Evolutionary conservation across 306 rosid species (phyloP).

Genomic region (Prunus padus): DNA sequence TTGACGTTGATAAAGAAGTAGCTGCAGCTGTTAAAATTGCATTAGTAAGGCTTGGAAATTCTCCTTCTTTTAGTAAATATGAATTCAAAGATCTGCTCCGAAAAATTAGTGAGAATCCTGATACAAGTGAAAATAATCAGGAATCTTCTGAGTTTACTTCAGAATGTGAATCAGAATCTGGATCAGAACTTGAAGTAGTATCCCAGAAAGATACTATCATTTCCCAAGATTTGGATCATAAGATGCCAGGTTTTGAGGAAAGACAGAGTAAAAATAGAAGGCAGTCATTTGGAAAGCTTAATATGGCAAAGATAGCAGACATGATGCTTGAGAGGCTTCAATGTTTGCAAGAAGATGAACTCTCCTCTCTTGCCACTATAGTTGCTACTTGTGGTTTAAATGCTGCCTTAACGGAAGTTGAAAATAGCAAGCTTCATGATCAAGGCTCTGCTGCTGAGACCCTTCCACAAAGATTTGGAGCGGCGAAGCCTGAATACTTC

Average conservation of each 20-base stretch:
- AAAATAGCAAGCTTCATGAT: conserved; percentile 51
- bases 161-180: conserved; percentile 61
- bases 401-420: conserved; percentile 78
- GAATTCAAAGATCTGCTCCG: conserved; percentile 70
- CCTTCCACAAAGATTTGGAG: conserved; percentile 46
- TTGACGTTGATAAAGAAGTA: conserved; percentile 87
- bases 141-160: conserved; percentile 47
- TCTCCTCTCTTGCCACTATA: conserved; percentile 88
- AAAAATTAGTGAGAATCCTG: conserved; percentile 86
- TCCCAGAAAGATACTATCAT: conserved; percentile 31
- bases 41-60: conserved; percentile 61
- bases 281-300: conserved; percentile 51
- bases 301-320: conserved; percentile 53
- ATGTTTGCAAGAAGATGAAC: conserved; percentile 79
- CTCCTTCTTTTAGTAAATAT: conserved; percentile 63
- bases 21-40: conserved; percentile 91
- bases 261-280: conserved; percentile 55
- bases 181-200: conserved; percentile 46
- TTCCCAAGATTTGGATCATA: conserved; percentile 40
- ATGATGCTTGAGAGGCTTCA: conserved; percentile 81
- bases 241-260: conserved; percentile 35
- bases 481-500: conserved; percentile 33
- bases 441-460: conserved; percentile 39
- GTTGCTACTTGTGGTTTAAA: conserved; percentile 90
- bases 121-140: conserved; percentile 46